Evolutionary conservation across 495 filamentous ascomycete species (phyloP).

Genomic region (Penicillium flavigenum): DNA sequence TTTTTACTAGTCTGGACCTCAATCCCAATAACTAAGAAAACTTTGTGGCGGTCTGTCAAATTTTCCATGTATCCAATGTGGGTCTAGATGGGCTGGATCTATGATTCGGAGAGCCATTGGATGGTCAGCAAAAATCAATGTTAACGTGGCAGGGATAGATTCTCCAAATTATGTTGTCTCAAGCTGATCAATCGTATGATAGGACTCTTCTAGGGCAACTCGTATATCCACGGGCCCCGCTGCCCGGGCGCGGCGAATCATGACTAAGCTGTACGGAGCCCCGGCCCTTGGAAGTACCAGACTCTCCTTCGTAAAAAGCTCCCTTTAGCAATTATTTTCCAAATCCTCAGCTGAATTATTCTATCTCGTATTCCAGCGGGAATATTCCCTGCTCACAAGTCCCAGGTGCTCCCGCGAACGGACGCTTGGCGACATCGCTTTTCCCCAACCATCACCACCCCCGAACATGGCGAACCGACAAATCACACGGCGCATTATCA

Average conservation of each 20-base stretch:
- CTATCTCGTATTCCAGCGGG: background rate
- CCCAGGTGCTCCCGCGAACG: background rate
- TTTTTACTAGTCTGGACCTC: background rate
- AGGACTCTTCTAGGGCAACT: constrained; percentile 3
- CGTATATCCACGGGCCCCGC: background rate
- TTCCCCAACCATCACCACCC: constrained; percentile 4
- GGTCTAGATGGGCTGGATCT: constrained; percentile 1
- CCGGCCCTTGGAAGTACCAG: background rate
- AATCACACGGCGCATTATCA: constrained; percentile 41
- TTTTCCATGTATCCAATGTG: constrained; percentile 8
- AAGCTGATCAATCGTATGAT: background rate
- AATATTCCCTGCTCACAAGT: background rate
- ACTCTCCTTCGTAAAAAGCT: background rate
- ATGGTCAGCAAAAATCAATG: background rate
- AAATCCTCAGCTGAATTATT: background rate
- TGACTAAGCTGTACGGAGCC: constrained; percentile 2
- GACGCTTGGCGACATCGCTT: constrained; percentile 8
- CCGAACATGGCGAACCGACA: constrained; percentile 44
- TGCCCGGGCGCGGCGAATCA: background rate
- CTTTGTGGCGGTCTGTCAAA: background rate
- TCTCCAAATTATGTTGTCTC: background rate
- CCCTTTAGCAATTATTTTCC: background rate
- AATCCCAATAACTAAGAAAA: background rate
- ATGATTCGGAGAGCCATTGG: background rate
- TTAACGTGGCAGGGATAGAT: background rate